Conservation (phyloP, 139 green algal species). For the Yamagishiella unicocca region DNA sequence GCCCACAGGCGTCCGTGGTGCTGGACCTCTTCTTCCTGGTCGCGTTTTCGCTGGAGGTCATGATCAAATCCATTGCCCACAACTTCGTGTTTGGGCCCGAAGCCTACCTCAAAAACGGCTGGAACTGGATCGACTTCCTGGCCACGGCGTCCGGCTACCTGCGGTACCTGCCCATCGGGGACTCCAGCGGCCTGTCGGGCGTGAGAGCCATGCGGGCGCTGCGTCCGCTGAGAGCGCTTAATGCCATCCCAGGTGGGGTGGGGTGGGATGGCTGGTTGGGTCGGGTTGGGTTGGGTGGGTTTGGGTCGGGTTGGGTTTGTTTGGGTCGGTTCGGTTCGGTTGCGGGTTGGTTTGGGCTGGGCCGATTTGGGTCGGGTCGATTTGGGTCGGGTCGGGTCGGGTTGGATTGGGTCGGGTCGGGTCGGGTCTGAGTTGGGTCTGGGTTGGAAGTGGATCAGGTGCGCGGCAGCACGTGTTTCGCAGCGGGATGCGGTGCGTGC, state of each 20-base stretch:
- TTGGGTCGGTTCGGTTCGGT: neutral
- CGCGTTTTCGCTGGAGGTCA: conserved; percentile 58
- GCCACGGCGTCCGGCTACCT: conserved; percentile 48
- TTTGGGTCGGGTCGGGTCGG: too few species aligned
- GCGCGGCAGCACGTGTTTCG: too few species aligned
- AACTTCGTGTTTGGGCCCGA: conserved; percentile 47
- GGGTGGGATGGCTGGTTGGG: neutral
- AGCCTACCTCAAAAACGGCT: conserved; percentile 55
- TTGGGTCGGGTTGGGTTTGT: neutral
- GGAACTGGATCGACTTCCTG: conserved; percentile 66
- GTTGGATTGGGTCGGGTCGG: too few species aligned
- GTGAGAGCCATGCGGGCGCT: conserved; percentile 63
- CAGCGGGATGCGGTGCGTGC: too few species aligned
- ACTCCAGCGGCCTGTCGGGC: conserved; percentile 44
- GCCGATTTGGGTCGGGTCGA: too few species aligned
- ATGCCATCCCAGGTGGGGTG: conserved; percentile 36
- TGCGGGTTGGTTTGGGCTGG: neutral
- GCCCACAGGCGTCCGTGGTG: neutral
- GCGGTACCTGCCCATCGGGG: conserved; percentile 40
- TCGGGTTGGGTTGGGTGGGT: neutral
- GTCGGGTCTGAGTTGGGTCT: too few species aligned
- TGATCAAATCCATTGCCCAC: conserved; percentile 50
- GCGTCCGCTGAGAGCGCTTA: conserved; percentile 62
- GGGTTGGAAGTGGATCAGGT: too few species aligned
- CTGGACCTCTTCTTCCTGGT: conserved; percentile 59